A percentile compares a stretch with the other conserved stretches of the same genome.
These are phyloP conservation scores for Lachancea sp. DNA, from an alignment of 805 yeast genomes.

Conservation along the genomic window DNA sequence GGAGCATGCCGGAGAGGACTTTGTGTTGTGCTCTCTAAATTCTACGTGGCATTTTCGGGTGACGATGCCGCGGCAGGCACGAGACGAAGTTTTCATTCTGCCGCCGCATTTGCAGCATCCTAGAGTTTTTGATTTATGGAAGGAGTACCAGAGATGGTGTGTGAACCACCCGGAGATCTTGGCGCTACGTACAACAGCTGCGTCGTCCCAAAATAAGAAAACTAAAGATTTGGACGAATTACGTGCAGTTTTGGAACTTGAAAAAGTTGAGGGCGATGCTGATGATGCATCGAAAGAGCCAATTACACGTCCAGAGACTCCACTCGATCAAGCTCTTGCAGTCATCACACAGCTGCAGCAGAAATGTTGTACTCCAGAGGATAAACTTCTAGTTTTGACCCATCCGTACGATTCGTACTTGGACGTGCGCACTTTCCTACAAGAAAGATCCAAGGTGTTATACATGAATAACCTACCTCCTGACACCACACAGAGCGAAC, in stretches of 20 bases:
- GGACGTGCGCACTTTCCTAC: conserved; percentile 59
- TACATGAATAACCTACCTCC: conserved; percentile 73
- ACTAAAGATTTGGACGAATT: conserved; percentile 14
- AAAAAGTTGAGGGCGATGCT: neutral
- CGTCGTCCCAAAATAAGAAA: conserved; percentile 7
- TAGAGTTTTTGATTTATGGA: conserved; percentile 64
- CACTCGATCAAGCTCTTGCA: conserved; percentile 18
- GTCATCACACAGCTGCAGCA: conserved; percentile 27
- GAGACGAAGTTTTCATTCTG: conserved; percentile 63
- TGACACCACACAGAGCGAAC: conserved; percentile 85
- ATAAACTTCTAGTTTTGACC: conserved; percentile 50
- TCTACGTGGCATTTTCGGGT: conserved; percentile 68
- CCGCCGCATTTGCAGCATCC: conserved; percentile 76
- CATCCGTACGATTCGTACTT: conserved; percentile 73
- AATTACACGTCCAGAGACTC: conserved; percentile 1
- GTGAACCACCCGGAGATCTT: conserved; percentile 43
- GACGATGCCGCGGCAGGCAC: conserved; percentile 71
- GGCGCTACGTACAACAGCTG: conserved; percentile 11
- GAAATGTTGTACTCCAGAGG: conserved; percentile 38
- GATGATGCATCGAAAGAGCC: conserved; percentile 15
- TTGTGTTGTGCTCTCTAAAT: conserved; percentile 60
- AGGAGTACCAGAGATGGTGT: conserved; percentile 71
- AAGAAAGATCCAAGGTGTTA: conserved; percentile 71
- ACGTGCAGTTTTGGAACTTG: conserved; percentile 37
- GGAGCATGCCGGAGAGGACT: conserved; percentile 41